Percentiles rank a stretch among this genome's conserved stretches.
Evolutionary conservation across 352 stramenopile genomes (phyloP).

Genomic region (Globisporangium acanthophoron): DNA sequence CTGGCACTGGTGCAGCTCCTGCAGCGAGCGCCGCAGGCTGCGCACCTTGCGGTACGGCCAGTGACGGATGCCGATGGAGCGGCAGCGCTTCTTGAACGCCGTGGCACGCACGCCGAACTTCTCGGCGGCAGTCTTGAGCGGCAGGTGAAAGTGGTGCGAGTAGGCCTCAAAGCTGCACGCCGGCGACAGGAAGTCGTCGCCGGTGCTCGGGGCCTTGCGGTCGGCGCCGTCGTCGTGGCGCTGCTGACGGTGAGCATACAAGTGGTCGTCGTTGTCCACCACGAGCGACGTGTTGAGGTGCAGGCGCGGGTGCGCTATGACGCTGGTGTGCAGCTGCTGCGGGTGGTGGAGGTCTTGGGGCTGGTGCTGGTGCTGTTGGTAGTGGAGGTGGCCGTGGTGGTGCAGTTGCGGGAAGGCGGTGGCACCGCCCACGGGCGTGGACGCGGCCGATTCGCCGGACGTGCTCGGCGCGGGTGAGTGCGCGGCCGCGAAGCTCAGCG

Average conservation of each 20-base stretch:
- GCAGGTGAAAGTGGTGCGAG: conserved; percentile 61
- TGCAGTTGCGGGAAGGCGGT: not conserved
- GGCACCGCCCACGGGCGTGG: conserved; percentile 1
- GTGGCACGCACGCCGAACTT: conserved; percentile 72
- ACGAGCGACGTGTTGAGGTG: conserved; percentile 29
- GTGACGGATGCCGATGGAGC: conserved; percentile 65
- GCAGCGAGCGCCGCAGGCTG: conserved; percentile 58
- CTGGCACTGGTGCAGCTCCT: conserved; percentile 54
- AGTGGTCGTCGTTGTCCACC: conserved; percentile 19
- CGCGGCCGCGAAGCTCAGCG: conserved; percentile 1
- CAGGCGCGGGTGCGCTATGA: conserved; percentile 5
- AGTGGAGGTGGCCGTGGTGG: not conserved
- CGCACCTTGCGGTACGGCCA: conserved; percentile 73
- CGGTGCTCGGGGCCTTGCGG: conserved; percentile 3
- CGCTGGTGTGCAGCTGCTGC: conserved; percentile 2
- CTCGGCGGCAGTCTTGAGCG: conserved; percentile 60
- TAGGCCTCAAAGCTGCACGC: conserved; percentile 70
- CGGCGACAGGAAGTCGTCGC: conserved; percentile 35
- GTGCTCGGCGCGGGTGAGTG: conserved; percentile 5
- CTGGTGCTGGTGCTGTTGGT: not conserved
- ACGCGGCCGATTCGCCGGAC: conserved; percentile 3
- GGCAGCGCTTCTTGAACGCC: conserved; percentile 72
- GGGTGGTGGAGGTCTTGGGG: conserved; percentile 10
- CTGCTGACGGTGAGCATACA: conserved; percentile 21
- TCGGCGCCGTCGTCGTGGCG: conserved; percentile 14